Evolutionary conservation across 2,329 filamentous ascomycete species (phyloP), one percentile per base, ranked within the genome.

Genomic region (Sporothrix protearum): DNA sequence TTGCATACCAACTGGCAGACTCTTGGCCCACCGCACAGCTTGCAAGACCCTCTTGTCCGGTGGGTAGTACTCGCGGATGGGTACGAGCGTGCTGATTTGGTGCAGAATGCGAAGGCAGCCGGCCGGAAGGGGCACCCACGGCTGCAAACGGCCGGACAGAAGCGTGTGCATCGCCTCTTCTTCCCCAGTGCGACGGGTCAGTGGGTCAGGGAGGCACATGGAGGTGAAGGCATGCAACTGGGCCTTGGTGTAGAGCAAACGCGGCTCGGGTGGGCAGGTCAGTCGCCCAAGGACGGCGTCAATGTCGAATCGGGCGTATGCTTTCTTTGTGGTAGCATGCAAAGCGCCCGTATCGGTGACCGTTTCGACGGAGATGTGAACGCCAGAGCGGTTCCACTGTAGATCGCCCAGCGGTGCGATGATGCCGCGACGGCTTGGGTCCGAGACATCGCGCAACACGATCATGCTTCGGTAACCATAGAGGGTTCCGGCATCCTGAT

Each of bases 221-320:
- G 89, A 89, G 0, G 89, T 92, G 4, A 84, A 78, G 0, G 89
- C 89, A 75, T 92, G 89, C 0, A 88, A 77, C 3, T 84, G 77
- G 0, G 88, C 88, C 75, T 89, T 90, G 0, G 80, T 80, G 71
- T 88, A 89, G 0, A 88, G 78, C 0, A 89, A 78, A 0, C 77
- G 76, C 0, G 86, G 86, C 61, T 91, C 89, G 0, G 86, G 80
- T 0, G 88, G 81, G 49, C 88, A 90, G 2, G 85, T 82, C 0
- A 92, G 77, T 0, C 86, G 82, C 0, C 86, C 84, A 1, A 92
- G 80, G 0, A 86, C 76, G 1, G 82, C 76, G 63, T 91, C 84
- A 57, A 91, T 83, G 0, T 79, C 79, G 67, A 85, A 91, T 8
- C 80, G 84, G 0, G 80, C 80, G 72, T 88, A 89, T 0, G 66